A percentile compares a stretch with the other conserved stretches of the same genome.
Evolutionary conservation across 2,329 filamentous ascomycete genomes (phyloP).

Genomic region (Elsinoe batatas): DNA sequence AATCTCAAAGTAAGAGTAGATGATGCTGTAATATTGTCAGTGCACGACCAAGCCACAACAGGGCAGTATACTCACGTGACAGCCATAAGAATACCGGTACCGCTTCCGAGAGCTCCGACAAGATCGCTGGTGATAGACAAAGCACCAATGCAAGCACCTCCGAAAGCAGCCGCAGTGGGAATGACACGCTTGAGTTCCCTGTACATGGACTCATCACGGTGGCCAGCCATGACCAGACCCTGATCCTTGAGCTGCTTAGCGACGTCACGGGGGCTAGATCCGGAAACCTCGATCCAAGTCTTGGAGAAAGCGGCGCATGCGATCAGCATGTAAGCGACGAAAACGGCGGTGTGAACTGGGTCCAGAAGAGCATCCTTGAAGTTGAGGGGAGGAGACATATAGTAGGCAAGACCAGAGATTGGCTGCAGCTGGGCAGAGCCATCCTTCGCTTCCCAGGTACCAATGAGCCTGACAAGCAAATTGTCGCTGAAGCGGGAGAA

Average conservation of each 20-base stretch:
- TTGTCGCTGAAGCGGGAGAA: slow-evolving; percentile 99
- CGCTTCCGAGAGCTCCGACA: slow-evolving; percentile 87
- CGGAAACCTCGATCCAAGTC: slow-evolving; percentile 99
- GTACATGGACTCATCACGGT: slow-evolving; percentile 99
- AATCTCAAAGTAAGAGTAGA: slow-evolving; percentile 99
- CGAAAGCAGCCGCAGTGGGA: slow-evolving; percentile 93
- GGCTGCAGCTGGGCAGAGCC: slow-evolving; percentile 93
- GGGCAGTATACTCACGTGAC: slow-evolving; percentile 68
- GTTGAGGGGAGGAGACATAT: slow-evolving; percentile 91
- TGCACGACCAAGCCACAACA: neutral
- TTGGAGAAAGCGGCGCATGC: slow-evolving; percentile 98
- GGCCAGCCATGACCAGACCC: slow-evolving; percentile 97
- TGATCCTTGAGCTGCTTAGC: slow-evolving; percentile 99
- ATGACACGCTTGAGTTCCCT: slow-evolving; percentile 99
- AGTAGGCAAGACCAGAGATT: slow-evolving; percentile 90
- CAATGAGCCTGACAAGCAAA: slow-evolving; percentile 91
- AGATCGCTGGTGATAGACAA: slow-evolving; percentile 93
- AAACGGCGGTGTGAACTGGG: slow-evolving; percentile 90
- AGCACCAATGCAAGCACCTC: slow-evolving; percentile 96
- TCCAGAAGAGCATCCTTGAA: slow-evolving; percentile 95
- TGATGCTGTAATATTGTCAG: slow-evolving; percentile 58
- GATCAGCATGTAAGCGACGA: slow-evolving; percentile 95
- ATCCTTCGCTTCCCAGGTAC: slow-evolving; percentile 96
- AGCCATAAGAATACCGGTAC: slow-evolving; percentile 94
- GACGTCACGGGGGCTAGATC: slow-evolving; percentile 92